Evolutionary conservation across 2,329 filamentous ascomycete genomes (phyloP).

Genomic region (Ophiostoma ulmi): DNA sequence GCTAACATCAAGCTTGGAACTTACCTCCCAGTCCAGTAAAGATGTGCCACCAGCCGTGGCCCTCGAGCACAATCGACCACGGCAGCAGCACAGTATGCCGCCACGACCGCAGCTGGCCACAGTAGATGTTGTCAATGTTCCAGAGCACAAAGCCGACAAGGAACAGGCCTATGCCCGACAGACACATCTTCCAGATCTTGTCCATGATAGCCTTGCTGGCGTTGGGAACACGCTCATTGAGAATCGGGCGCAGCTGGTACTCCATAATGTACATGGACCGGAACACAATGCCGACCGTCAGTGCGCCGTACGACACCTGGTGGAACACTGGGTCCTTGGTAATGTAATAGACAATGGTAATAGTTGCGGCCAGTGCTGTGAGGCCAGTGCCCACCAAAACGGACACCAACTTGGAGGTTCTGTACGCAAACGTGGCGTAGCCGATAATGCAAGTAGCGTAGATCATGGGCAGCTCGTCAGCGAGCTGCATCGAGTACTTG

Average conservation of each 20-base stretch:
- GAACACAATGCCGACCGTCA: constrained; percentile 66
- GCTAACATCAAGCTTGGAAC: constrained; percentile 15
- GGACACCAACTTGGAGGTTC: constrained; percentile 42
- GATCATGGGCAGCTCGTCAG: constrained; percentile 57
- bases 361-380: constrained; percentile 55
- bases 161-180: constrained; percentile 62
- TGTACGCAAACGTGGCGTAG: constrained; percentile 68
- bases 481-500: constrained; percentile 57
- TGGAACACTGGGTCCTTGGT: constrained; percentile 79
- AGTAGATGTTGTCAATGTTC: constrained; percentile 75
- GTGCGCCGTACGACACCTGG: constrained; percentile 68
- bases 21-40: constrained; percentile 70
- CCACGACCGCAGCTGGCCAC: constrained; percentile 59
- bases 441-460: constrained; percentile 55
- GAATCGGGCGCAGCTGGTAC: constrained; percentile 42
- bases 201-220: constrained; percentile 47
- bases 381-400: constrained; percentile 53
- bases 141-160: constrained; percentile 70
- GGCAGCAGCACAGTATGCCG: constrained; percentile 66
- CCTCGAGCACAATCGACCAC: constrained; percentile 67
- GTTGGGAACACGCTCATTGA: constrained; percentile 42
- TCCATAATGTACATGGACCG: constrained; percentile 74
- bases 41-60: constrained; percentile 61
- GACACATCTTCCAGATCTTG: constrained; percentile 73
- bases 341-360: constrained; percentile 69